Base-by-base conservation (phyloP, 805 yeast genomes). In the Lachancea waltii region DNA sequence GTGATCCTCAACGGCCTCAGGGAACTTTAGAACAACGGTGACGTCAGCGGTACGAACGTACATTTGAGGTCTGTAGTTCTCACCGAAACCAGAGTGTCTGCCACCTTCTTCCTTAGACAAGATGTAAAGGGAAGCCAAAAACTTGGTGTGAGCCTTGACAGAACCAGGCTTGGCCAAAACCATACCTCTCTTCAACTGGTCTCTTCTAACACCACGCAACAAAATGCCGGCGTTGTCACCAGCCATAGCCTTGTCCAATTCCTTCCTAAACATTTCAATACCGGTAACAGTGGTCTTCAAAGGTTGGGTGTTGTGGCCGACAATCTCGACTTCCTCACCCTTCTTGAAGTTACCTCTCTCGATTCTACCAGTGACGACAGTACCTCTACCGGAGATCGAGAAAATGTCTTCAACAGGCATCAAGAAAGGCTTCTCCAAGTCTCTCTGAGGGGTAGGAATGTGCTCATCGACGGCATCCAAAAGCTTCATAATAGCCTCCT, bases 221-320 rank as follows among this genome's bases (percentile, higher is more conserved):
- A 92, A 73, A 56, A 92, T 79, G 70, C 98, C 98, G 64, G 95
- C 94, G 68, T 94, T 92, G 72, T 92, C 98, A 75, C 98, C 98
- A 60, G 96, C 98, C 81, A 83, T 83, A 51, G 97, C 97, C 58
- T 79, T 75, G 70, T 89, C 97, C 59, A 92, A 80, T 67, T 92
- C 97, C 77, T 92, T 92, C 80, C 87, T 89, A 81, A 92, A 92
- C 97, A 89, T 90, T 77, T 92, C 98, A 61, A 92, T 86, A 70
- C 97, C 97, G 42, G 98, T 92, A 48, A 89, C 97, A 47, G 83
- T 85, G 55, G 97, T 79, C 80, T 87, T 90, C 67, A 85, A 65
- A 51, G 95, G 90, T 62, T 77, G 77, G 54, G 79, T 79, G 69
- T 82, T 80, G 76, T 73, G 77, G 62, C 98, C 98, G 47, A 92